These are phyloP conservation scores for Petasospora fabianii DNA, from an alignment of 1,139 yeast genomes.

Conservation along the genomic window DNA sequence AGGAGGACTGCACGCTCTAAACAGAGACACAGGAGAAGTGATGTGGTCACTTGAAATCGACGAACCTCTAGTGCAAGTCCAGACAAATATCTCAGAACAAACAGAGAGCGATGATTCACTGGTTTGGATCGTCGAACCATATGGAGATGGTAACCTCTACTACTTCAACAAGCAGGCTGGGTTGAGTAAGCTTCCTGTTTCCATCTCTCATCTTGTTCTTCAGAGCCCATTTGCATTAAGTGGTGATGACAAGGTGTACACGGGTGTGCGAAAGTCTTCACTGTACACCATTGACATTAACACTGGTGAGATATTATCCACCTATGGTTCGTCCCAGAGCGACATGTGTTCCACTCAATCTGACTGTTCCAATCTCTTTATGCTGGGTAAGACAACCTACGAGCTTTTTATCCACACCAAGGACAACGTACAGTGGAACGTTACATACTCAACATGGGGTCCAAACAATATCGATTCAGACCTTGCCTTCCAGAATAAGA, in stretches of 20 bases:
- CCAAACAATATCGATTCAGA: conserved; percentile 84
- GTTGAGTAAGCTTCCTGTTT: conserved; percentile 74
- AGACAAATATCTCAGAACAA: conserved; percentile 27
- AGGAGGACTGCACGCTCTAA: conserved; percentile 82
- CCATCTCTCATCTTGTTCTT: conserved; percentile 72
- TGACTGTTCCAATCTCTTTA: conserved; percentile 27
- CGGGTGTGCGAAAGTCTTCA: conserved; percentile 78
- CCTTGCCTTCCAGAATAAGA: conserved; percentile 47
- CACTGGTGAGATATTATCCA: conserved; percentile 73
- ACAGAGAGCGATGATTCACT: conserved; percentile 27
- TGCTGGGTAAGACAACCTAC: conserved; percentile 45
- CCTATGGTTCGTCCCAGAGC: conserved; percentile 47
- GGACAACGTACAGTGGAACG: conserved; percentile 74
- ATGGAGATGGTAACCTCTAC: conserved; percentile 80
- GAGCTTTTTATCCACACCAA: conserved; percentile 62
- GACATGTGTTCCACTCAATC: conserved; percentile 10
- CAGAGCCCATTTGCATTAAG: conserved; percentile 78
- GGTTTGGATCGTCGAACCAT: conserved; percentile 89
- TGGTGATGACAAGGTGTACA: conserved; percentile 86
- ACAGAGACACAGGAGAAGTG: conserved; percentile 70
- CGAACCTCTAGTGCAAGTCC: conserved; percentile 29
- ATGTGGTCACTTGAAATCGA: conserved; percentile 70
- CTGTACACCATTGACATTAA: conserved; percentile 69
- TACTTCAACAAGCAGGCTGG: conserved; percentile 79
- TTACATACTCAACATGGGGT: conserved; percentile 88